Conservation (phyloP, 495 filamentous ascomycete species). For the Bacidia rubella region DNA sequence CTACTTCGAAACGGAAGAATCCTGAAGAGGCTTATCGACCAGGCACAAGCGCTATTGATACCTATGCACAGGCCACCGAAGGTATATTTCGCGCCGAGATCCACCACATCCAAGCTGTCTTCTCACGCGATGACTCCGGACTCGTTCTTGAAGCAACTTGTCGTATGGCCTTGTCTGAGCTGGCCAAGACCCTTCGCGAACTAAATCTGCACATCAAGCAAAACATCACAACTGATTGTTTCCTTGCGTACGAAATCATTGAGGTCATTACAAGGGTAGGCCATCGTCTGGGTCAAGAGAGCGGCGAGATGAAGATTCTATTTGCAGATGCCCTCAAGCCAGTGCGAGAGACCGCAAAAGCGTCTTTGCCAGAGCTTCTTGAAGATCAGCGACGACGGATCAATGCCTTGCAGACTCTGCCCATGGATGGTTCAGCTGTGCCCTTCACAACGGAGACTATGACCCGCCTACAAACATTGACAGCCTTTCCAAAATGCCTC, state of each 20-base stretch:
- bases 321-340: slow-evolving; percentile 79
- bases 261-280: slow-evolving; percentile 77
- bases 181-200: slow-evolving; percentile 75
- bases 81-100: slow-evolving; percentile 76
- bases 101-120: slow-evolving; percentile 72
- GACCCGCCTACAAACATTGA: slow-evolving; percentile 73
- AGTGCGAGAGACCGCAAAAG: slow-evolving; percentile 80
- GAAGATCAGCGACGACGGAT: slow-evolving; percentile 72
- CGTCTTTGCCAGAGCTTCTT: slow-evolving; percentile 67
- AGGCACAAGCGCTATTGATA: slow-evolving; percentile 86
- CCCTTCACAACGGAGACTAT: slow-evolving; percentile 74
- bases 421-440: slow-evolving; percentile 63
- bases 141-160: slow-evolving; percentile 64
- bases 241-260: slow-evolving; percentile 88
- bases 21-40: slow-evolving; percentile 65
- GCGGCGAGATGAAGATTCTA: slow-evolving; percentile 70
- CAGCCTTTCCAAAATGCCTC: slow-evolving; percentile 73
- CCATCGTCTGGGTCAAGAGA: slow-evolving; percentile 62
- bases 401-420: slow-evolving; percentile 46
- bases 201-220: slow-evolving; percentile 77
- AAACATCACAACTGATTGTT: slow-evolving; percentile 87
- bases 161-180: slow-evolving; percentile 58
- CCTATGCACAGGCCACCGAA: slow-evolving; percentile 78
- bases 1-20: slow-evolving; percentile 68
- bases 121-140: slow-evolving; percentile 71